Percentiles rank a stretch among this genome's conserved stretches.
These are phyloP conservation scores for Monosporascus sp. DNA, from an alignment of 2,329 filamentous ascomycete genomes.

Conservation along the genomic window DNA sequence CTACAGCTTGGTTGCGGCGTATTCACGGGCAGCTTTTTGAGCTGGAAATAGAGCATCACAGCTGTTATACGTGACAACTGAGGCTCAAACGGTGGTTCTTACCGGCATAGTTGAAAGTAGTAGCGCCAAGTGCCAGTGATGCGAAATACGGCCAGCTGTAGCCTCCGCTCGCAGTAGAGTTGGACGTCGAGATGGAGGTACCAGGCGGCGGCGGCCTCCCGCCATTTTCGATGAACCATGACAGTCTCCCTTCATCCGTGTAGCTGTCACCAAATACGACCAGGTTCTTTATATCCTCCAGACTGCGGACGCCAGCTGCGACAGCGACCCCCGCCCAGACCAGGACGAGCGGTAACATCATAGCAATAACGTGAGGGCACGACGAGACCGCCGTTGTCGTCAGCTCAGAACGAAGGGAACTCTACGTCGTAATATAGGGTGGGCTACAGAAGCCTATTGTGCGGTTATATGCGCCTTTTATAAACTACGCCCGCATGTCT, in stretches of 20 bases:
- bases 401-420: neutral
- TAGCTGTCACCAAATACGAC: conserved; percentile 73
- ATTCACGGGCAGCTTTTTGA: neutral
- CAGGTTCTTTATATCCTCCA: conserved; percentile 48
- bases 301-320: neutral
- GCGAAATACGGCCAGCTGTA: conserved; percentile 66
- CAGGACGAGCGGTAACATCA: conserved; percentile 1
- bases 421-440: neutral
- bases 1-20: neutral
- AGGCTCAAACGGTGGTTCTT: neutral
- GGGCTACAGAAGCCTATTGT: neutral
- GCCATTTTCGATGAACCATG: conserved; percentile 56
- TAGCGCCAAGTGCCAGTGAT: conserved; percentile 51
- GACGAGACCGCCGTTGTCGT: neutral
- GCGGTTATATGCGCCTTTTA: neutral
- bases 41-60: neutral
- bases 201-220: conserved; percentile 60
- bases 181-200: conserved; percentile 37
- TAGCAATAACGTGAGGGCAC: neutral
- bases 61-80: neutral
- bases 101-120: conserved; percentile 60
- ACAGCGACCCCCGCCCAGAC: conserved; percentile 2
- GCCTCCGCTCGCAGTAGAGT: conserved; percentile 58
- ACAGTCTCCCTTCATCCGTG: conserved; percentile 64
- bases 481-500: neutral